Evolutionary conservation across 1,284 basidiomycete species (phyloP).

Genomic region (Heterobasidion occidentale): DNA sequence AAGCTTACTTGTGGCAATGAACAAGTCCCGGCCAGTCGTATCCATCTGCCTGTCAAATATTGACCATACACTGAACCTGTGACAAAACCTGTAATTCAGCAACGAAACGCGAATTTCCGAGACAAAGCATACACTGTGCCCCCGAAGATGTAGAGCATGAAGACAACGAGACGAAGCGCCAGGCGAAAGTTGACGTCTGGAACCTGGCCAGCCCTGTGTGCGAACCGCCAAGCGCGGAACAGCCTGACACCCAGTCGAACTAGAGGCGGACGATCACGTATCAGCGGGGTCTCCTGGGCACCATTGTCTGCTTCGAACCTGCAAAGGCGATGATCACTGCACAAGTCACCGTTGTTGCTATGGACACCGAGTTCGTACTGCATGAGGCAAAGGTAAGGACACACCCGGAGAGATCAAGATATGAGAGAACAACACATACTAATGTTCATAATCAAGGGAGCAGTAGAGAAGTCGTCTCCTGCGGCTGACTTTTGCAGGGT

Average conservation of each 20-base stretch:
- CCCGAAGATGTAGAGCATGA: conserved; percentile 25
- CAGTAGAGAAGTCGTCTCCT: conserved; percentile 36
- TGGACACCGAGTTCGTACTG: not conserved
- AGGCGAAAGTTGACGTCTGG: conserved; percentile 19
- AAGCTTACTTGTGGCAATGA: conserved; percentile 30
- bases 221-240: conserved; percentile 9
- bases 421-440: conserved; percentile 20
- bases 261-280: not conserved
- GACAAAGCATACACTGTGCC: conserved; percentile 19
- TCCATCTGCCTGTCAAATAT: not conserved
- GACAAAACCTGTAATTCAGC: not conserved
- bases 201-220: conserved; percentile 16
- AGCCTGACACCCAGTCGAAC: conserved; percentile 3
- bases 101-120: not conserved
- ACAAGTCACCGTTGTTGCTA: not conserved
- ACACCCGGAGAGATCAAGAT: not conserved
- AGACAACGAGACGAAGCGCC: conserved; percentile 26
- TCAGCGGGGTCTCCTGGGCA: too few species aligned
- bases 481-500: conserved; percentile 21
- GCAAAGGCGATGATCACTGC: not conserved
- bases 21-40: conserved; percentile 21
- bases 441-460: conserved; percentile 18
- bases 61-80: conserved; percentile 8
- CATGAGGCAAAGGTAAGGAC: not conserved
- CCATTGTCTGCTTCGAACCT: not conserved